phyloP scores from a whole-genome alignment of 2,329 filamentous ascomycete genomes.

The Stromatinia cepivora region DNA sequence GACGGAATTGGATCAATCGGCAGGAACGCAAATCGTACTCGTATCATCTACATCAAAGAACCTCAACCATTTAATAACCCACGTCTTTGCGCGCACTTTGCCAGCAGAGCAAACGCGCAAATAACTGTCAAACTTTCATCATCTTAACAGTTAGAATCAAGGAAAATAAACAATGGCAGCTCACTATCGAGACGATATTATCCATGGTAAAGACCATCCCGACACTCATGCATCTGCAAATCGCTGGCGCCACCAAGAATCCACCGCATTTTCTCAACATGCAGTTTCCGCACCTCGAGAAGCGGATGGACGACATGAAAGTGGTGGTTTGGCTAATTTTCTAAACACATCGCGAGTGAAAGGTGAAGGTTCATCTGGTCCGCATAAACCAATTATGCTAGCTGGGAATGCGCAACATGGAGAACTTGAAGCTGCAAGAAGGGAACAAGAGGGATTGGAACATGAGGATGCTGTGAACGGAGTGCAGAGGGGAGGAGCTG shows the following conservation, averaged over 20 bases:
- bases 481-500: conserved; percentile 24
- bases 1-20: background rate
- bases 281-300: conserved; percentile 43
- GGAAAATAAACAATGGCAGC: conserved; percentile 32
- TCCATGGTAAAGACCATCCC: conserved; percentile 35
- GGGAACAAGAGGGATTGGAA: conserved; percentile 17
- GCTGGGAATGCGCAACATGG: conserved; percentile 31
- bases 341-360: conserved; percentile 55
- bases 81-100: background rate
- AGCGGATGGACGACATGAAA: conserved; percentile 46
- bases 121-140: background rate
- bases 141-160: background rate
- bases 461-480: conserved; percentile 20
- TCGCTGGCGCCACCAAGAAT: conserved; percentile 66
- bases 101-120: background rate
- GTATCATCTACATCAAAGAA: background rate
- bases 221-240: conserved; percentile 59
- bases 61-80: background rate
- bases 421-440: conserved; percentile 16
- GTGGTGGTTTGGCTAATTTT: conserved; percentile 56
- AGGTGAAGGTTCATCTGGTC: conserved; percentile 28
- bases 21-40: background rate
- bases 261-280: conserved; percentile 50
- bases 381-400: conserved; percentile 51
- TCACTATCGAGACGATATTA: conserved; percentile 30